A percentile compares a stretch with the other conserved stretches of the same genome.
These are phyloP conservation scores for Lagenidium giganteum DNA, from an alignment of 352 stramenopile species.

Conservation along the genomic window DNA sequence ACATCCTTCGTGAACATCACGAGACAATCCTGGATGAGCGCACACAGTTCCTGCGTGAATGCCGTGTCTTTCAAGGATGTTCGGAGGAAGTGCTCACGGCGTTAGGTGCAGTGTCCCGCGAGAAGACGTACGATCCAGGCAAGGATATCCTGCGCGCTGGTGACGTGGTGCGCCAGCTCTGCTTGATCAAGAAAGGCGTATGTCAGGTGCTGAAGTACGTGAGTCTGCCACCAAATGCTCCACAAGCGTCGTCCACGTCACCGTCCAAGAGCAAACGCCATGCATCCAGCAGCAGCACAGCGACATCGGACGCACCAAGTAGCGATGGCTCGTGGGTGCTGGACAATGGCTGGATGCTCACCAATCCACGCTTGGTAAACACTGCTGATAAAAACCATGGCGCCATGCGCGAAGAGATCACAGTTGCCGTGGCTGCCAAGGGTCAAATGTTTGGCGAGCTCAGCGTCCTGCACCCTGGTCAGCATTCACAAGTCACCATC, in stretches of 20 bases:
- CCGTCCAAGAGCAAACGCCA: background rate
- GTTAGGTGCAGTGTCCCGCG: conserved; percentile 38
- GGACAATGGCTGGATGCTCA: conserved; percentile 81
- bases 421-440: conserved; percentile 53
- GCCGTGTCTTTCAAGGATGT: conserved; percentile 59
- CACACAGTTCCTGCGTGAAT: conserved; percentile 45
- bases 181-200: conserved; percentile 59
- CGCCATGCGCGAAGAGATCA: conserved; percentile 35
- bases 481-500: conserved; percentile 58
- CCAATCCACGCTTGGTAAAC: conserved; percentile 62
- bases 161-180: conserved; percentile 58
- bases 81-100: conserved; percentile 39
- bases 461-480: conserved; percentile 59
- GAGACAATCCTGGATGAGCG: conserved; percentile 37
- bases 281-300: background rate
- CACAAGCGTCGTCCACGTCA: background rate
- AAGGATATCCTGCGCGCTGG: conserved; percentile 45
- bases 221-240: conserved; percentile 16
- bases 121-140: conserved; percentile 47
- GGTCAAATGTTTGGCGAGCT: conserved; percentile 71
- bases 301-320: conserved; percentile 19
- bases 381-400: conserved; percentile 21
- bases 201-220: conserved; percentile 67
- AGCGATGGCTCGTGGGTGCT: conserved; percentile 71
- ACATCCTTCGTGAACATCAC: conserved; percentile 45